Evolutionary conservation across 2,329 filamentous ascomycete species (phyloP), one percentile per base, ranked within the genome.

Genomic region (Claviceps sorghi): DNA sequence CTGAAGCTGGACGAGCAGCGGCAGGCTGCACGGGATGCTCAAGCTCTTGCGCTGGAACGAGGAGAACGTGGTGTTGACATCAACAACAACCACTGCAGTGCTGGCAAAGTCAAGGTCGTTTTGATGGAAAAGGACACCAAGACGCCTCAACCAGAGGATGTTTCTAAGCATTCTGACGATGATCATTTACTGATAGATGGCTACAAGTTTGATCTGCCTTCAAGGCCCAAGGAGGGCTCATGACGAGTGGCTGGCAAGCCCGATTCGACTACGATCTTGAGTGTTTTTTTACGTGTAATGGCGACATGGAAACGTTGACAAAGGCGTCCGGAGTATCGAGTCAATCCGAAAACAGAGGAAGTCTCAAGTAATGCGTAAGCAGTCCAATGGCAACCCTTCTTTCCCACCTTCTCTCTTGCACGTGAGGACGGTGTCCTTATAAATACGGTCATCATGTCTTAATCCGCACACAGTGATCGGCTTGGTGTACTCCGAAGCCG

Each of bases 41-140:
- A 65, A 26, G 65, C 72, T 3, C 65, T 81, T 11, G 76, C 77
- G 0, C 56, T 77, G 7, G 78, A 81, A 59, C 71, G 78, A 54
- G 69, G 69, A 8, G 62, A 69, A 40, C 59, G 61, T 21, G 52
- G 58, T 5, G 50, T 58, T 8, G 53, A 50, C 13, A 48, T 15
- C 6, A 44, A 54, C 13, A 32, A 52, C 1, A 40, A 50, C 10
- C 47, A 43, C 11, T 7, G 55, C 13, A 32, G 51, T 0, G 41
- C 49, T 10, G 66, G 64, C 50, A 68, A 65, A 55, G 63, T 79
- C 19, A 70, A 73, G 47, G 66, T 80, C 38, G 70, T 65, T 1
- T 73, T 80, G 22, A 69, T 66, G 48, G 80, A 80, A 64, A 81
- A 76, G 60, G 70, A 66, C 19, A 57, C 61, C 8, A 45, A 57